These are phyloP conservation scores for Calonectria fujianensis DNA, from an alignment of 2,329 filamentous ascomycete genomes.

Conservation along the genomic window DNA sequence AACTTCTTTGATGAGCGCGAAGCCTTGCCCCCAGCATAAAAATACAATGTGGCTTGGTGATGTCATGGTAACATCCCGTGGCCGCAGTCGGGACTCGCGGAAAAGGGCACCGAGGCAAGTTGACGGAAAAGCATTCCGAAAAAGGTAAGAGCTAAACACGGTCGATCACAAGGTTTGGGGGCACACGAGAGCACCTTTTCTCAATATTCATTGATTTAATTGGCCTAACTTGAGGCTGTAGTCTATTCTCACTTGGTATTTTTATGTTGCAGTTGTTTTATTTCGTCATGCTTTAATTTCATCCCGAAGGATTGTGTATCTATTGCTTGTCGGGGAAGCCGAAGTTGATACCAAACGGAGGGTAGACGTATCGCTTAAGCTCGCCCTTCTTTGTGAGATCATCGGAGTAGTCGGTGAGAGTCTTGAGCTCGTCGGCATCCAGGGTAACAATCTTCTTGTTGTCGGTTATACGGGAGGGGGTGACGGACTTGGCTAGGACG, in stretches of 20 bases:
- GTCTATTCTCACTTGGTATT: conserved; percentile 31
- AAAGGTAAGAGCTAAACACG: conserved; percentile 23
- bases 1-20: not conserved
- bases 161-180: conserved; percentile 19
- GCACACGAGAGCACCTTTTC: not conserved
- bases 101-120: conserved; percentile 20
- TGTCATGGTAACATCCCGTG: conserved; percentile 26
- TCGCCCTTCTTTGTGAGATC: conserved; percentile 70
- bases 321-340: conserved; percentile 81
- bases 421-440: conserved; percentile 76
- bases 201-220: conserved; percentile 27
- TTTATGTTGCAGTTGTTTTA: conserved; percentile 14
- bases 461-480: conserved; percentile 79
- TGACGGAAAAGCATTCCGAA: conserved; percentile 36
- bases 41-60: not conserved
- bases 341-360: conserved; percentile 80
- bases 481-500: conserved; percentile 85
- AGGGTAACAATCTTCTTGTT: conserved; percentile 81
- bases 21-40: not conserved
- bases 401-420: conserved; percentile 74
- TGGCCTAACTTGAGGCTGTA: conserved; percentile 24
- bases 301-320: conserved; percentile 42
- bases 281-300: conserved; percentile 24
- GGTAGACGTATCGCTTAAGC: conserved; percentile 79
- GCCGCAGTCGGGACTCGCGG: conserved; percentile 18